These are phyloP conservation scores for Nakazawaea ishiwadae DNA, from an alignment of 805 yeast genomes.

Conservation along the genomic window DNA sequence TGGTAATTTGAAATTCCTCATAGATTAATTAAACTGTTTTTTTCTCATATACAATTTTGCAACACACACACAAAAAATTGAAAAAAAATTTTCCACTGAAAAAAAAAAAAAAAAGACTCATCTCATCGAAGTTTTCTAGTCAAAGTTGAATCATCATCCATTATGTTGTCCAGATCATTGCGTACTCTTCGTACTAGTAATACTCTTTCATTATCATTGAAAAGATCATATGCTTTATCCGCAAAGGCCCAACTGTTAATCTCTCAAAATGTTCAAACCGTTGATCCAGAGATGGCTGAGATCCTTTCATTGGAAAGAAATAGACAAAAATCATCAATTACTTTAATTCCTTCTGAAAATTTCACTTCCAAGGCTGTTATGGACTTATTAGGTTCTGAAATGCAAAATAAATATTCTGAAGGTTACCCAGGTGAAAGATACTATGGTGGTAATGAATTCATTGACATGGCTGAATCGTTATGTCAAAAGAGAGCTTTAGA, in stretches of 20 bases:
- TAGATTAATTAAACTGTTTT: too few relatives aligned
- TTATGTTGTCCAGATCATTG: conserved; percentile 6
- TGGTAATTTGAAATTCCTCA: too few relatives aligned
- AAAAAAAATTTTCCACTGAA: neutral
- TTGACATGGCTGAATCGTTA: conserved; percentile 83
- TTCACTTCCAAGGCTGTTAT: conserved; percentile 94
- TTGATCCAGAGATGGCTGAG: conserved; percentile 81
- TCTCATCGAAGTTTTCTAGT: neutral
- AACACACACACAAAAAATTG: neutral
- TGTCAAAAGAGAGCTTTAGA: conserved; percentile 91
- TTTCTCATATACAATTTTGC: too few relatives aligned
- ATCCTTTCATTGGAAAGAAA: conserved; percentile 72
- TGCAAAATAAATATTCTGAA: conserved; percentile 97
- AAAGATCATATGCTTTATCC: conserved; percentile 38
- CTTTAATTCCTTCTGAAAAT: conserved; percentile 92
- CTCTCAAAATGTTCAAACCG: conserved; percentile 58
- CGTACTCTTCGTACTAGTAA: conserved; percentile 1
- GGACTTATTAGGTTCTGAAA: conserved; percentile 91
- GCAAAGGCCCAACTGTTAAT: conserved; percentile 46
- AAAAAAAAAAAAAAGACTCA: neutral
- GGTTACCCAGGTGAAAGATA: conserved; percentile 98
- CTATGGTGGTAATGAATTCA: conserved; percentile 96
- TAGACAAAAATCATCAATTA: conserved; percentile 89
- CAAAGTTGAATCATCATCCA: neutral
- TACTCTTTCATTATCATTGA: neutral